Percentiles rank a stretch among this genome's conserved stretches.
phyloP scores from a whole-genome alignment of 495 filamentous ascomycete species.

The Lophiostoma macrostomum region DNA sequence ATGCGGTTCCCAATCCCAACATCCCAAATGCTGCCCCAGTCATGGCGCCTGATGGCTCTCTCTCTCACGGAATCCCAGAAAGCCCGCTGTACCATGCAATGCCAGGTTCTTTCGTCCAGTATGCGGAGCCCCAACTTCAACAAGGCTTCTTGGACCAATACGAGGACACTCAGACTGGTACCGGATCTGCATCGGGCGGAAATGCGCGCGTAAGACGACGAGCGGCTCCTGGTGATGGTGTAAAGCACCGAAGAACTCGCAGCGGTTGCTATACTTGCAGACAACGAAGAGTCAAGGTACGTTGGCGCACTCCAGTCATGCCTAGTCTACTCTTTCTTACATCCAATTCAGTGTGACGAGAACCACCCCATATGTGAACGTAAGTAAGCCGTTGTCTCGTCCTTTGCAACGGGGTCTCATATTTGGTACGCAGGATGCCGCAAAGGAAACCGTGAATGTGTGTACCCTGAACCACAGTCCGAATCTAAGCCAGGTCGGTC shows the following conservation, averaged over 20 bases:
- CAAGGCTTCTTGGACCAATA: conserved; percentile 30
- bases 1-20: conserved; percentile 17
- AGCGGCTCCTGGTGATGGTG: conserved; percentile 57
- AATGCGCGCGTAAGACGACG: conserved; percentile 31
- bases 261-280: conserved; percentile 96
- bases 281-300: conserved; percentile 82
- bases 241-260: conserved; percentile 90
- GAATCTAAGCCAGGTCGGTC: conserved; percentile 44
- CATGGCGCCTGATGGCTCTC: conserved; percentile 21
- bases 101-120: conserved; percentile 19
- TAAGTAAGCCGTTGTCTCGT: conserved; percentile 43
- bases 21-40: conserved; percentile 16
- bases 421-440: conserved; percentile 59
- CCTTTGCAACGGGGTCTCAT: background rate
- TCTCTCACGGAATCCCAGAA: conserved; percentile 17
- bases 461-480: conserved; percentile 69
- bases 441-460: conserved; percentile 80
- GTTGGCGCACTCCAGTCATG: conserved; percentile 14
- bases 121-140: conserved; percentile 25
- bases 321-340: conserved; percentile 6
- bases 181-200: conserved; percentile 13
- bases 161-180: conserved; percentile 23
- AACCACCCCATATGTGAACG: conserved; percentile 81
- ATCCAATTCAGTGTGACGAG: conserved; percentile 71
- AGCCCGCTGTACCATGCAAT: conserved; percentile 22